Base-by-base conservation (phyloP, 768 basidiomycete species). In the Tylopilus intermedius region DNA sequence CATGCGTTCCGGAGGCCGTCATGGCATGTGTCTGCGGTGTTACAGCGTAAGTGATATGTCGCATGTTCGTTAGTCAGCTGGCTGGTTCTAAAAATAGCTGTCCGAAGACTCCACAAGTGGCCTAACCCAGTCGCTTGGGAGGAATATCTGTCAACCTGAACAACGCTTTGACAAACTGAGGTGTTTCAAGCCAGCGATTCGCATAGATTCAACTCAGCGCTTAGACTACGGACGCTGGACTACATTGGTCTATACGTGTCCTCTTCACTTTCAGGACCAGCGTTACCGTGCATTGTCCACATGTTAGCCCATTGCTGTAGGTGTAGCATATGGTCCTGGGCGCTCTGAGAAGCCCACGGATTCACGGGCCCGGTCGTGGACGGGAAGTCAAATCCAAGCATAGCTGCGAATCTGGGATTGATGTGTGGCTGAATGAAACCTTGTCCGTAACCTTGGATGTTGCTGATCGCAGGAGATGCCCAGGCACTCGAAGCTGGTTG, bases 381-480 rank as follows among this genome's bases (percentile, higher is more conserved):
- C 47, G 60, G 52, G 71, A 67, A 46, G 45, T 75, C 71, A 51
- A 83, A 65, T 24, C 82, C 85, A 56, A 88, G 86, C 27, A 72
- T 71, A 30, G 80, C 78, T 13, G 87, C 86, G 67, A 91, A 90
- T 10, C 83, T 78, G 8, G 89, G 89, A 60, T 91, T 90, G 53
- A 91, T 90, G 62, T 91, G 89, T 6, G 89, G 89, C 58, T 89
- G 86, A n/a, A 89, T 74, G 62, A 74, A 63, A 29, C 62, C 56
- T 43, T 63, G 68, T 15, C 45, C 43, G 22, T 63, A 66, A 49
- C 51, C 50, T 46, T 59, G 51, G 7, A 55, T 43, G 41, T 39
- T 45, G 32, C 39, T 57, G 22, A 37, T 27, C 30, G 45, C 58
- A 2, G 56, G 56, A 51, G 54, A 56, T 29, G 49, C n/a, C 67